Conservation (phyloP, 1,284 basidiomycete species). For the Termitomyces sp. region DNA sequence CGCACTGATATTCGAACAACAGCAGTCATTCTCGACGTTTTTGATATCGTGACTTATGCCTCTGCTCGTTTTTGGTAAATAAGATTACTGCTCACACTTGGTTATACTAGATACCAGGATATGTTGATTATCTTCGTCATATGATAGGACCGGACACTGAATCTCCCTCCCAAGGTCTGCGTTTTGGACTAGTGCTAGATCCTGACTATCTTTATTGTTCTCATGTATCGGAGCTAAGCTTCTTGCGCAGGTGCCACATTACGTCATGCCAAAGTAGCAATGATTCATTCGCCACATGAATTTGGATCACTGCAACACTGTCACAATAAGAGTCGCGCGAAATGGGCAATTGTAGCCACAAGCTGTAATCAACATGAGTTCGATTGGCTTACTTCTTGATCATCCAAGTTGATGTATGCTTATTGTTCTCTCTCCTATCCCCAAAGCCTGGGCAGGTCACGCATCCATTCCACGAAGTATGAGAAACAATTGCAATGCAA, state of each 20-base stretch:
- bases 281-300: background rate
- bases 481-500: background rate
- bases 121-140: no score
- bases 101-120: background rate
- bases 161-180: background rate
- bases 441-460: background rate
- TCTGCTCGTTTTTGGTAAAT: background rate
- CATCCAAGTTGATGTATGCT: background rate
- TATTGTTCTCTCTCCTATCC: conserved; percentile 7
- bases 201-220: background rate
- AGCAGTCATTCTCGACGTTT: background rate
- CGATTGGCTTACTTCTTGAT: background rate
- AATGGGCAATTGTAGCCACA: background rate
- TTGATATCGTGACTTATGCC: background rate
- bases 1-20: background rate
- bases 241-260: background rate
- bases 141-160: no score
- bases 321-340: background rate
- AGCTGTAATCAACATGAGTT: background rate
- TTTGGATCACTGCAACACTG: background rate
- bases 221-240: background rate
- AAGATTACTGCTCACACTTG: background rate
- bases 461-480: background rate
- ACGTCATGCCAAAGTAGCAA: background rate
- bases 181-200: background rate